A percentile compares a stretch with the other conserved stretches of the same genome.
Evolutionary conservation across 139 green algal species (phyloP).

Genomic region (Picochlorum sp.): DNA sequence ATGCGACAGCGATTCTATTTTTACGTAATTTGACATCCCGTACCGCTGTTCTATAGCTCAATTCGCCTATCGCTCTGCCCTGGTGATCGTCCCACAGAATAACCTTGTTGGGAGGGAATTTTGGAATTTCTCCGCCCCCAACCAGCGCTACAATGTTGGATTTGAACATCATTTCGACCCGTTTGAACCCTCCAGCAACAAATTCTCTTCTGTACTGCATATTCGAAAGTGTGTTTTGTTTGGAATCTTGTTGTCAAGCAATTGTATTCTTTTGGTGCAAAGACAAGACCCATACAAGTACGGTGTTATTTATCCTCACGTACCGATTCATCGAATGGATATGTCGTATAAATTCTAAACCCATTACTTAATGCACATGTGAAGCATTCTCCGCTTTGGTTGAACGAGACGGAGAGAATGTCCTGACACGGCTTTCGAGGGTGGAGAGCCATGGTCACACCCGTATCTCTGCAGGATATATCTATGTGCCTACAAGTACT

Average conservation of each 20-base stretch:
- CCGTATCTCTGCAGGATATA: neutral
- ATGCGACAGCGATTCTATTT: conserved; percentile 85
- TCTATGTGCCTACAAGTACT: too few species aligned
- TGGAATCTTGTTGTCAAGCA: too few species aligned
- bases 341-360: conserved; percentile 87
- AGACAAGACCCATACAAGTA: too few species aligned
- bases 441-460: conserved; percentile 3
- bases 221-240: neutral
- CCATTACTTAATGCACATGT: conserved; percentile 61
- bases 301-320: neutral
- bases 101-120: conserved; percentile 79
- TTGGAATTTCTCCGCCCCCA: conserved; percentile 68
- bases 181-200: conserved; percentile 60
- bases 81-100: conserved; percentile 99
- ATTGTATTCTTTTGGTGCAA: too few species aligned
- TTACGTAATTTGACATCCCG: conserved; percentile 73
- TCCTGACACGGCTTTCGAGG: conserved; percentile 28
- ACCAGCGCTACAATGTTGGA: conserved; percentile 95
- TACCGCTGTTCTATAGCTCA: conserved; percentile 83
- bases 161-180: conserved; percentile 92
- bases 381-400: conserved; percentile 82
- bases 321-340: conserved; percentile 87
- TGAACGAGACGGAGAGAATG: conserved; percentile 34
- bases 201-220: conserved; percentile 78
- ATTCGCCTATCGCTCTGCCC: conserved; percentile 85